Conservation (phyloP, 176 grass and related monocot genomes). For the Miscanthus lutarioriparius region DNA sequence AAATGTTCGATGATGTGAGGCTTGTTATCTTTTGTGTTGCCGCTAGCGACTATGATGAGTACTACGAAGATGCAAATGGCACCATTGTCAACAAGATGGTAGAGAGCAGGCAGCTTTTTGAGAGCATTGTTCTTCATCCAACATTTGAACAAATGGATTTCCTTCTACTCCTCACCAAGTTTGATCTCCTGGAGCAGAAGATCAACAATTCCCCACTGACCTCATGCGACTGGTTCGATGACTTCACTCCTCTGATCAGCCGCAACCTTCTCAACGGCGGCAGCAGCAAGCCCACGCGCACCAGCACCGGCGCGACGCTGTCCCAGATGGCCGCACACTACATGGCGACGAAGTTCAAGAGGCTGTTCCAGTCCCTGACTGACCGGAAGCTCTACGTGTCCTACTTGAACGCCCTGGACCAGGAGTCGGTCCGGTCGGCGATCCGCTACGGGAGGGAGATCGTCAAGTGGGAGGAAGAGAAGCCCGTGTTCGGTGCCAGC, state of each 20-base stretch:
- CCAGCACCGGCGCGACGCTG: conserved; percentile 43
- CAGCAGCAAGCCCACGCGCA: conserved; percentile 10
- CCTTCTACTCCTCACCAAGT: conserved; percentile 83
- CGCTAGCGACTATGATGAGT: conserved; percentile 75
- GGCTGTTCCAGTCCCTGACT: conserved; percentile 60
- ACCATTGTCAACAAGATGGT: conserved; percentile 75
- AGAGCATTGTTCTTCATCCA: conserved; percentile 58
- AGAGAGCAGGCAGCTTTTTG: conserved; percentile 75
- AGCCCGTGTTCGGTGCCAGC: conserved; percentile 41
- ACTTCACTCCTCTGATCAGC: conserved; percentile 76
- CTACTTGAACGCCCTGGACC: conserved; percentile 62
- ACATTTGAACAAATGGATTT: conserved; percentile 64
- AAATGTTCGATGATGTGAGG: conserved; percentile 85
- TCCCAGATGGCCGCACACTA: conserved; percentile 74
- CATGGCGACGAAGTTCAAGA: conserved; percentile 79
- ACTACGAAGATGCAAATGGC: conserved; percentile 55
- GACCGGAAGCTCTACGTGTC: conserved; percentile 69
- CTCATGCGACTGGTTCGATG: conserved; percentile 69
- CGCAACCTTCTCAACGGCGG: conserved; percentile 15
- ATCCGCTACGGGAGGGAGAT: conserved; percentile 71
- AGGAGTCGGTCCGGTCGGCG: conserved; percentile 50
- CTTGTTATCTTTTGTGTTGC: conserved; percentile 81
- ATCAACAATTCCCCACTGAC: conserved; percentile 64
- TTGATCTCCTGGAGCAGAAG: conserved; percentile 87
- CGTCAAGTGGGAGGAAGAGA: conserved; percentile 89